These are phyloP conservation scores for Hymenotorrendiella dingleyae DNA, from an alignment of 2,329 filamentous ascomycete species.

Conservation along the genomic window DNA sequence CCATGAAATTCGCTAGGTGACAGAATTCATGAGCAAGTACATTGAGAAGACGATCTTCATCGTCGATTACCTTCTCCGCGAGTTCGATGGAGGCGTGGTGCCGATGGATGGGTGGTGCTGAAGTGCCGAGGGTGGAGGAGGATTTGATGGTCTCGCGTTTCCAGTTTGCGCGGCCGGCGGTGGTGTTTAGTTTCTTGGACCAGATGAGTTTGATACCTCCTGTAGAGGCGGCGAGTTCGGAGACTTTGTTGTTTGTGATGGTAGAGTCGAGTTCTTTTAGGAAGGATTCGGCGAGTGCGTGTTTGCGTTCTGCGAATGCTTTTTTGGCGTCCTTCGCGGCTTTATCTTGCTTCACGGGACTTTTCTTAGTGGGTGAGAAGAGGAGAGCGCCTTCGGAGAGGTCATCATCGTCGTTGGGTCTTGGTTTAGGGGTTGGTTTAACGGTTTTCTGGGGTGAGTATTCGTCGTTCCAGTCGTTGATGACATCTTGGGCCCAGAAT, in stretches of 20 bases:
- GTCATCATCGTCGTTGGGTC: conserved; percentile 15
- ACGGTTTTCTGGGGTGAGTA: conserved; percentile 46
- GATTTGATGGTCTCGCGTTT: conserved; percentile 49
- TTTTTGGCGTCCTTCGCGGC: conserved; percentile 43
- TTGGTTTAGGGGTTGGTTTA: conserved; percentile 25
- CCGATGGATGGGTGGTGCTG: conserved; percentile 29
- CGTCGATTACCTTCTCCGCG: conserved; percentile 79
- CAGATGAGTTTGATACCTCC: conserved; percentile 68
- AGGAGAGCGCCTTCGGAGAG: conserved; percentile 3
- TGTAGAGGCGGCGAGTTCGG: conserved; percentile 51
- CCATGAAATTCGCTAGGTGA: conserved; percentile 87
- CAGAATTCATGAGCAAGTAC: conserved; percentile 97
- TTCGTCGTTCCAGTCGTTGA: conserved; percentile 60
- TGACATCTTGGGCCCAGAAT: conserved; percentile 54
- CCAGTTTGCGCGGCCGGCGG: conserved; percentile 72
- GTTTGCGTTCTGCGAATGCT: conserved; percentile 56
- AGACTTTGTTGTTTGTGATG: conserved; percentile 57
- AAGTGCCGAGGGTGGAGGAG: conserved; percentile 17
- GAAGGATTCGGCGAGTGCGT: conserved; percentile 57
- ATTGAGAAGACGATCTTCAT: conserved; percentile 72
- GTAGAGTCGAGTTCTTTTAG: conserved; percentile 61
- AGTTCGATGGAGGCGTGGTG: conserved; percentile 79
- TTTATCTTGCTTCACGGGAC: conserved; percentile 31
- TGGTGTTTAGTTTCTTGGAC: conserved; percentile 74
- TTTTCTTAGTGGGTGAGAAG: conserved; percentile 25